Evolutionary conservation across 208 protist genomes (phyloP), one percentile per base, ranked within the genome.

Genomic region (Trichomonas tenax): DNA sequence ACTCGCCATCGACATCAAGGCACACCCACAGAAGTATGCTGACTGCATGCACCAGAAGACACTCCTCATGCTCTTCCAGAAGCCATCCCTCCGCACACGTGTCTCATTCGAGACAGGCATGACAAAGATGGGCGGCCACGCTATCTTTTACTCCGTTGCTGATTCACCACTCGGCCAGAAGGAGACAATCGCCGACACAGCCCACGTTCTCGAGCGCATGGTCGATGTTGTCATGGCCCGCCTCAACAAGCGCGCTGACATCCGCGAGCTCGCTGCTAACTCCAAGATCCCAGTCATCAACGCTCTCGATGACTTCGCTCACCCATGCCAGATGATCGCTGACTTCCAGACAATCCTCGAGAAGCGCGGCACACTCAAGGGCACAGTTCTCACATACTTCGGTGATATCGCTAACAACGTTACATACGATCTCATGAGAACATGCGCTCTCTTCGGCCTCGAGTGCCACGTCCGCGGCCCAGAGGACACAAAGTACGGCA

Each of bases 91-190:
- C 4, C 96, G 98, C 38, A 98, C 97, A 96, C 97, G 97, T 82
- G 97, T 98, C 48, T 98, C 97, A 10, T 98, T 98, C 63, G 98
- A 98, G 96, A 98, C 97, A 58, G 98, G 97, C 36, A 98, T 98
- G 98, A 97, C 97, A 34, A 96, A 98, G 51, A 45, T 98, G 26
- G 98, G 98, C 36, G 98, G 98, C 6, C 98, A 98, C 96, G 97
- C 96, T n/a, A 98, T 98, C 96, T 98, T 97, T 81, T 98, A 98
- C 96, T 72, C 81, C 23, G 90, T 98, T 81, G 96, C 86, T 21
- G 97, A 98, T 41, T 97, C 97, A 34, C 98, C 98, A 49, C 96
- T 98, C 9, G 98, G 98, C 45, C 97, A 97, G 11, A 98, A 98
- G 95, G 98, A 98, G 82, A 97, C 97, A 90, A 82, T 96, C 63